Evolutionary conservation across 352 stramenopile species (phyloP).

Genomic region (Saprolegnia parasitica): DNA sequence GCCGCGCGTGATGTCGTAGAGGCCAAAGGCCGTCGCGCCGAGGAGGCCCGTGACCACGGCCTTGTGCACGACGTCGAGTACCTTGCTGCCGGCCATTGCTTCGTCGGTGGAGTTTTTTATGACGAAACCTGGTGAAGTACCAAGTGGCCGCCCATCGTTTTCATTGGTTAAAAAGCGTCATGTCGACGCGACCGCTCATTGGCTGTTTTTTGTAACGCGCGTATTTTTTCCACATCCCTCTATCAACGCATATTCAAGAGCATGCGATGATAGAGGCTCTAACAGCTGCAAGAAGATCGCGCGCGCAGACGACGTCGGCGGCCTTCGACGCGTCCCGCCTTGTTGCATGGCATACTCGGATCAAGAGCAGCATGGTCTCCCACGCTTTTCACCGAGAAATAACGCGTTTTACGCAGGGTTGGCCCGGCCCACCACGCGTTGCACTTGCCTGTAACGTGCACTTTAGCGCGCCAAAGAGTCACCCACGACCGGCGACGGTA

Average conservation of each 20-base stretch:
- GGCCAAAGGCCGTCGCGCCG: conserved; percentile 52
- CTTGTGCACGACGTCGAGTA: conserved; percentile 78
- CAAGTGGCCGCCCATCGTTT: background rate
- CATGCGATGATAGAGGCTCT: background rate
- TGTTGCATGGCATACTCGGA: too few species aligned
- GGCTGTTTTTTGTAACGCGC: background rate
- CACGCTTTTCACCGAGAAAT: too few species aligned
- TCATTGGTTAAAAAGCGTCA: background rate
- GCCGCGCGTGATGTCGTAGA: conserved; percentile 73
- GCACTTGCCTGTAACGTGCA: too few species aligned
- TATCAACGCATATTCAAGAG: background rate
- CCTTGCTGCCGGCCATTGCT: conserved; percentile 37
- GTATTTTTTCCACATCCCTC: background rate
- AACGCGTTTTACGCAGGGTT: too few species aligned
- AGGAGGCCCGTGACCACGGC: conserved; percentile 70
- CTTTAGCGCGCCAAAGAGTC: too few species aligned
- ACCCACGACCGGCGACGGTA: too few species aligned
- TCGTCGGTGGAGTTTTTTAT: conserved; percentile 1
- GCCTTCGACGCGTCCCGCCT: too few species aligned
- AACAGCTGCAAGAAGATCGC: background rate
- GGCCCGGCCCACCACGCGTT: too few species aligned
- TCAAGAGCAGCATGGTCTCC: too few species aligned
- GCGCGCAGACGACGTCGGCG: too few species aligned
- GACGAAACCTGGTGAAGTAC: background rate
- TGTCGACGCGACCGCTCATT: background rate